phyloP scores from a whole-genome alignment of 75 land plant genomes.

The Pseudotsuga menziesii region DNA sequence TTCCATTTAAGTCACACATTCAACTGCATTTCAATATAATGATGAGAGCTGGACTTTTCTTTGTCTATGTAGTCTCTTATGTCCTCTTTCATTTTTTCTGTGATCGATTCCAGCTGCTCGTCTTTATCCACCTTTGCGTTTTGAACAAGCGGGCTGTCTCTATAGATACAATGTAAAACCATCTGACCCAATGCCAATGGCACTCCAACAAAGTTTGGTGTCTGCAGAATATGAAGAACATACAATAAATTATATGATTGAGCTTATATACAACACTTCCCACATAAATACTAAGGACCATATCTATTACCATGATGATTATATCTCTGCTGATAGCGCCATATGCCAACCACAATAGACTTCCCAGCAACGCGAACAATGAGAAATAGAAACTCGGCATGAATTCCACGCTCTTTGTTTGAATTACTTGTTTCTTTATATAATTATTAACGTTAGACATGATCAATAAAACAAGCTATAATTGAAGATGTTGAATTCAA shows the following conservation, averaged over 20 bases:
- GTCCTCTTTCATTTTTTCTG: background rate
- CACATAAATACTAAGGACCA: too few relatives aligned
- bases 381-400: conserved; percentile 14
- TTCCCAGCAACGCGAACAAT: conserved; percentile 13
- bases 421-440: conserved; percentile 15
- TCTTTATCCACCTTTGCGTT: background rate
- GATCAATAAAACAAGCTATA: too few relatives aligned
- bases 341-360: conserved; percentile 14
- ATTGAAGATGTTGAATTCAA: too few relatives aligned
- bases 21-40: too few relatives aligned
- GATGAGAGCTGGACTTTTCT: too few relatives aligned
- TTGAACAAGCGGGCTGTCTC: background rate
- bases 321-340: conserved; percentile 14
- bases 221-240: too few relatives aligned
- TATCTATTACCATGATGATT: conserved; percentile 8
- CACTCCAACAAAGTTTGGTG: conserved; percentile 4
- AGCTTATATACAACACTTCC: too few relatives aligned
- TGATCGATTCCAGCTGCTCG: background rate
- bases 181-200: background rate
- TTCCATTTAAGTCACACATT: too few relatives aligned
- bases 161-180: background rate
- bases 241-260: too few relatives aligned
- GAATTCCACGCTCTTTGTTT: conserved; percentile 20
- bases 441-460: too few relatives aligned
- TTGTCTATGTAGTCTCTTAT: background rate